phyloP scores from a whole-genome alignment of 1,139 yeast species.

The Komagataea norvegica region DNA sequence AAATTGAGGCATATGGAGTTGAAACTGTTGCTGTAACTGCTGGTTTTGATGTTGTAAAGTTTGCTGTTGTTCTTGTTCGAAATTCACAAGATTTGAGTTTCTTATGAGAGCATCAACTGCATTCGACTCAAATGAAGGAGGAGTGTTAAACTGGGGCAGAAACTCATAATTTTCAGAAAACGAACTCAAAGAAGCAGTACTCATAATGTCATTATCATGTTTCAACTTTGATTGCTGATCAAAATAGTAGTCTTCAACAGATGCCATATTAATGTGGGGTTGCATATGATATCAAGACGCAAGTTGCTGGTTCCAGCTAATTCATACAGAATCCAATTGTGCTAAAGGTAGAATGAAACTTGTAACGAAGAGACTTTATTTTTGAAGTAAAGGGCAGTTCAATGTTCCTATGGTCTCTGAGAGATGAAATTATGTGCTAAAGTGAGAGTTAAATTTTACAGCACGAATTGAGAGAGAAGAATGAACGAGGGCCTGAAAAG shows the following conservation, averaged over 20 bases:
- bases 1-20: slow-evolving; percentile 1
- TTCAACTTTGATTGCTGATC: neutral
- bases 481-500: neutral
- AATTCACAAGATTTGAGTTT: no score
- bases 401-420: no score
- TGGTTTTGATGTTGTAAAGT: neutral
- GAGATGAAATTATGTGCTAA: no score
- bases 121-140: neutral
- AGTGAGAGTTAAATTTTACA: no score
- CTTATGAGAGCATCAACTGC: neutral
- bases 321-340: neutral
- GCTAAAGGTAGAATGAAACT: no score
- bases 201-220: neutral
- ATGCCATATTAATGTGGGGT: slow-evolving; percentile 13
- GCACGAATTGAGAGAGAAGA: neutral
- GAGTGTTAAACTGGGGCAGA: neutral
- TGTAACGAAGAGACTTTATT: no score
- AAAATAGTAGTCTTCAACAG: slow-evolving; percentile 16
- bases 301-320: slow-evolving; percentile 1
- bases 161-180: neutral
- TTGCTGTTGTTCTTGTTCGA: slow-evolving; percentile 1
- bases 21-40: neutral
- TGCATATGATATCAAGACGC: neutral
- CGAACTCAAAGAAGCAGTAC: neutral
- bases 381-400: no score